Base-by-base conservation (phyloP, 164 flowering plant species). In the Litsea cubeba region DNA sequence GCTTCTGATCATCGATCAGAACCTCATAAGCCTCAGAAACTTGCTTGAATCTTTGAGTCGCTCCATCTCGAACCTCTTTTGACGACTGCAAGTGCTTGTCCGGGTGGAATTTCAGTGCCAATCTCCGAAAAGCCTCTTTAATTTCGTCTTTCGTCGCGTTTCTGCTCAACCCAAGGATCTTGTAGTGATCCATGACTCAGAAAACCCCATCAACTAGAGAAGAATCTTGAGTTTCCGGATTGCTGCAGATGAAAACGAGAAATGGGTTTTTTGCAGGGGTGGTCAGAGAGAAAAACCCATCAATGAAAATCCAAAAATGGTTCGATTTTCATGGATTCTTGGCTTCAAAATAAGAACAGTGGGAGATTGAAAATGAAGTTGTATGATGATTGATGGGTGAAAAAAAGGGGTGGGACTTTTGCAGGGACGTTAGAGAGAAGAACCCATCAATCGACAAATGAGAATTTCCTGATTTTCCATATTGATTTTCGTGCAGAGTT, bases 1-100 rank as follows among this genome's bases (percentile, higher is more conserved):
- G 95, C 80, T 87, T 92, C 15, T 77, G 75, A 72, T 91, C 90
- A 65, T 95, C 91, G 73, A 66, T 75, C 65, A 95, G 88, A 58
- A 91, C 85, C 72, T 90, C 87, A 82, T 92, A 92, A 57, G 98
- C 97, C 72, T 92, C 90, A 50, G 98, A 89, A 49, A 87, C 81
- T 64, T 77, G 94, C 87, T 89, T 95, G 86, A 95, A 95, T 73
- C 72, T 77, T 50, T 72, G 79, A 23, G 87, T 81, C 64, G 95
- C 97, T 25, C 75, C 70, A 11, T 85, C 86, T 40, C 77, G 74
- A 17, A 86, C 77, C 62, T 82, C 54, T 20, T 85, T 72, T 18
- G 97, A 54, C 5, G 97, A 90, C 7, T 78, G 84, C 0, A 89
- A 74, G 76, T 95, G 98, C 82, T 87, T 90, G 82, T 95, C 97